Conservation (phyloP, 345 rosid species). For the Gossypium herbaceum region DNA sequence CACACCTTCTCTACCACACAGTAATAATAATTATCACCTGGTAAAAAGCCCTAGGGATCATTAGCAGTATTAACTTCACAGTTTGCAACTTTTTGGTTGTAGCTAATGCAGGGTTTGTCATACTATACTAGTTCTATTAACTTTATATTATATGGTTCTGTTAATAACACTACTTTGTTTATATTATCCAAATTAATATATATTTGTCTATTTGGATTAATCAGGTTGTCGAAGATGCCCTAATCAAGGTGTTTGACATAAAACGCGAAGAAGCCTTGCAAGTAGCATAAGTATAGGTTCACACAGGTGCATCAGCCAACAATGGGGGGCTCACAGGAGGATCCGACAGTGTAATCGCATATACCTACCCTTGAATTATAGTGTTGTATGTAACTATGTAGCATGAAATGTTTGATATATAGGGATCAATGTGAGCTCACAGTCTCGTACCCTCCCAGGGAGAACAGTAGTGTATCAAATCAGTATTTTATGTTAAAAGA, state of each 20-base stretch:
- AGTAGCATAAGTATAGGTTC: constrained; percentile 36
- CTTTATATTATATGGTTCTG: neutral
- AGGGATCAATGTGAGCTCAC: neutral
- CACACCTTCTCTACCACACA: neutral
- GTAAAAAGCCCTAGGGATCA: neutral
- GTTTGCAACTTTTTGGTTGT: neutral
- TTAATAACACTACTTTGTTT: neutral
- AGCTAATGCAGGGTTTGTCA: neutral
- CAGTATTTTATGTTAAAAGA: neutral
- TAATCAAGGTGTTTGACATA: constrained; percentile 65
- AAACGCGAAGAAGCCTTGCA: constrained; percentile 65
- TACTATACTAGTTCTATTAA: neutral
- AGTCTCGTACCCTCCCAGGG: neutral
- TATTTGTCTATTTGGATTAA: constrained; percentile 4
- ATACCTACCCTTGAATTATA: neutral
- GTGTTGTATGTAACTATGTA: neutral
- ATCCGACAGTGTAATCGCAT: neutral
- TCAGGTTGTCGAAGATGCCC: constrained; percentile 75
- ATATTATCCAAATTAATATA: no score
- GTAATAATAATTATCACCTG: neutral
- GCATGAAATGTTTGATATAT: neutral
- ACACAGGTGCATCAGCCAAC: neutral
- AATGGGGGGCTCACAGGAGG: neutral
- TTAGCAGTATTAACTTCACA: neutral
- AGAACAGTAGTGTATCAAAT: neutral